Evolutionary conservation across 208 protist species (phyloP).

Genomic region (Acanthamoeba castellanii): DNA sequence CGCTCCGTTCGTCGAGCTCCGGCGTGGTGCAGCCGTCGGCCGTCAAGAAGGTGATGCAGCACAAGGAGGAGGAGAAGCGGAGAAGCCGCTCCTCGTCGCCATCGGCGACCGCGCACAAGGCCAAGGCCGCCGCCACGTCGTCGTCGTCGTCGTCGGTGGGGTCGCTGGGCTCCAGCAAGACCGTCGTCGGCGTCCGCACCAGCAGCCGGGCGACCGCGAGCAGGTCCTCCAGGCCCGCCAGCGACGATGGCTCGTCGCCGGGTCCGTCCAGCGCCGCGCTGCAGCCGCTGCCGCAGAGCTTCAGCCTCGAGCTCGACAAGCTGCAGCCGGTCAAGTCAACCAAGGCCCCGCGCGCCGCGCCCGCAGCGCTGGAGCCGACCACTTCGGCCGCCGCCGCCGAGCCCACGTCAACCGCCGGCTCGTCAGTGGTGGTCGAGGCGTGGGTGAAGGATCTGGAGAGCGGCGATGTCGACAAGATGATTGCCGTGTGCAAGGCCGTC

Average conservation of each 20-base stretch:
- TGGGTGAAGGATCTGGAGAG: slow-evolving; percentile 41
- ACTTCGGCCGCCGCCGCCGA: not conserved
- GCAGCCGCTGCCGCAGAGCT: not conserved
- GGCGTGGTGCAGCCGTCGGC: not conserved
- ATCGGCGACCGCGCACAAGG: not conserved
- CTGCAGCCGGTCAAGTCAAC: not conserved
- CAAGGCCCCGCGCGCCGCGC: too few relatives aligned
- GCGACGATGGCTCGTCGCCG: not conserved
- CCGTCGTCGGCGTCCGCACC: not conserved
- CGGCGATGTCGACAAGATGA: slow-evolving; percentile 23
- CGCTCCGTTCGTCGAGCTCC: not conserved
- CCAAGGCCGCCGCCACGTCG: not conserved
- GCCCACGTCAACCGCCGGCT: not conserved
- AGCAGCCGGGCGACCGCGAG: not conserved
- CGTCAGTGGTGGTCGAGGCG: not conserved
- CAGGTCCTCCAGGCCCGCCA: slow-evolving; percentile 2
- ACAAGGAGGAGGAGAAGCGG: not conserved
- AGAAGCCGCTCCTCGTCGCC: not conserved
- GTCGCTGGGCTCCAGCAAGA: slow-evolving; percentile 13
- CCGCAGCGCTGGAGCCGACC: not conserved
- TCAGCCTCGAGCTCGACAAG: slow-evolving; percentile 53
- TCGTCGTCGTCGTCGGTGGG: not conserved
- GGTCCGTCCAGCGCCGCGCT: not conserved
- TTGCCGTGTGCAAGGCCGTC: slow-evolving; percentile 12
- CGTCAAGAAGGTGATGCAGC: not conserved